Percentiles rank a stretch among this genome's conserved stretches.
Evolutionary conservation across 2,329 filamentous ascomycete species (phyloP).

Genomic region (Monosporascus cannonballus): DNA sequence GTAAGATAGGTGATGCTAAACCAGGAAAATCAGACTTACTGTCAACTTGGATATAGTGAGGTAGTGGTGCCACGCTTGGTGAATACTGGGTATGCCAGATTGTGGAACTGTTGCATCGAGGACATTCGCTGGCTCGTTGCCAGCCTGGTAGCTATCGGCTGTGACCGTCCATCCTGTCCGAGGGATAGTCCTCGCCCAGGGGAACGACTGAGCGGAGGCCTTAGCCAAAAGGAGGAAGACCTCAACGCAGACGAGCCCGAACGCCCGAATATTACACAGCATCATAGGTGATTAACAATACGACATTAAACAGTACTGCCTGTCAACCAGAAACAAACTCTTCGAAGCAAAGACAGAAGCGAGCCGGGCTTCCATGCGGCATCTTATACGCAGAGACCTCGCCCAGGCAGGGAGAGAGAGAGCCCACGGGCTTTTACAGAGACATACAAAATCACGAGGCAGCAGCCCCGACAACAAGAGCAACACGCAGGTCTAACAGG

Average conservation of each 20-base stretch:
- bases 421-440: neutral
- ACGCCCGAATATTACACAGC: neutral
- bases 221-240: slow-evolving; percentile 8
- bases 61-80: slow-evolving; percentile 11
- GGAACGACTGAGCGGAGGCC: slow-evolving; percentile 9
- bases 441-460: neutral
- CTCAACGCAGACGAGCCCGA: neutral
- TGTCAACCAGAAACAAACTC: neutral
- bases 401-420: no score
- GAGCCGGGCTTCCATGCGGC: neutral
- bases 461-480: no score
- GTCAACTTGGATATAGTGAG: slow-evolving; percentile 27
- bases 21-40: neutral
- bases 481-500: neutral
- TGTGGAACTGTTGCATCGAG: slow-evolving; percentile 22
- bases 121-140: slow-evolving; percentile 22
- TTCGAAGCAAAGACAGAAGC: neutral
- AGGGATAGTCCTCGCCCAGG: slow-evolving; percentile 14
- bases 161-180: slow-evolving; percentile 21
- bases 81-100: slow-evolving; percentile 23
- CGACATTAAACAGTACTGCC: neutral
- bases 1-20: neutral
- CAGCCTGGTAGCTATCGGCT: slow-evolving; percentile 21
- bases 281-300: neutral
- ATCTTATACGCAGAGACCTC: no score